These are phyloP conservation scores for Perkinsus marinus DNA, from an alignment of 169 alveolate genomes.

Conservation along the genomic window DNA sequence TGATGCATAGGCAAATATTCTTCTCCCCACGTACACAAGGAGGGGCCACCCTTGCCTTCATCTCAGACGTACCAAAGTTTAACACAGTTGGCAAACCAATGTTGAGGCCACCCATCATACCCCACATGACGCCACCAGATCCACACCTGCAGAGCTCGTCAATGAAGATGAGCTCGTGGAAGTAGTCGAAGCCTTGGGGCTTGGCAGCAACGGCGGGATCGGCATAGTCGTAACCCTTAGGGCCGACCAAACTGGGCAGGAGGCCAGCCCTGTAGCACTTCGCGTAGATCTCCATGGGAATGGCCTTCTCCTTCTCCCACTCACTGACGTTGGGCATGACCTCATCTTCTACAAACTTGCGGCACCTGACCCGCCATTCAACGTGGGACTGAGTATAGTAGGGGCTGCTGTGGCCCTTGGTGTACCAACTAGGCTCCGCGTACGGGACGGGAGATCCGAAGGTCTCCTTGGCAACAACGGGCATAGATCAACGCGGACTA, in stretches of 20 bases:
- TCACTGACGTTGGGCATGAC: conserved; percentile 1
- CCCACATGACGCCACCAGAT: conserved; percentile 21
- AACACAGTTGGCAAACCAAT: conserved; percentile 23
- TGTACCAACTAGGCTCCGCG: conserved; percentile 8
- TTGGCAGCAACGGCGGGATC: neutral
- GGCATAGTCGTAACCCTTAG: neutral
- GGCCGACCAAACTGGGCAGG: conserved; percentile 6
- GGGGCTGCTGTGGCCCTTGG: conserved; percentile 1
- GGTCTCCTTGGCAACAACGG: neutral
- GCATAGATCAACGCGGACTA: neutral
- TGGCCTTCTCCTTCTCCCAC: conserved; percentile 7
- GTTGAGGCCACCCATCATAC: conserved; percentile 19
- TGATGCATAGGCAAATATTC: conserved; percentile 18
- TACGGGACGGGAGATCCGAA: conserved; percentile 8
- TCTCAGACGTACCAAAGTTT: conserved; percentile 11
- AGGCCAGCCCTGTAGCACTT: conserved; percentile 1
- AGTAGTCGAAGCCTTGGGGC: conserved; percentile 7
- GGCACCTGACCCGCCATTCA: neutral
- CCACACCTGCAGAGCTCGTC: conserved; percentile 14
- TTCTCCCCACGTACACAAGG: conserved; percentile 14
- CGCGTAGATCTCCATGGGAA: neutral
- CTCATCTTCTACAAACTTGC: neutral
- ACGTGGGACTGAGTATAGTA: conserved; percentile 6
- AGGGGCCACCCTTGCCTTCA: neutral
- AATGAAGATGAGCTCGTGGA: conserved; percentile 14